Conservation (phyloP, 257 asterid species). For the Capsicum chinense region DNA sequence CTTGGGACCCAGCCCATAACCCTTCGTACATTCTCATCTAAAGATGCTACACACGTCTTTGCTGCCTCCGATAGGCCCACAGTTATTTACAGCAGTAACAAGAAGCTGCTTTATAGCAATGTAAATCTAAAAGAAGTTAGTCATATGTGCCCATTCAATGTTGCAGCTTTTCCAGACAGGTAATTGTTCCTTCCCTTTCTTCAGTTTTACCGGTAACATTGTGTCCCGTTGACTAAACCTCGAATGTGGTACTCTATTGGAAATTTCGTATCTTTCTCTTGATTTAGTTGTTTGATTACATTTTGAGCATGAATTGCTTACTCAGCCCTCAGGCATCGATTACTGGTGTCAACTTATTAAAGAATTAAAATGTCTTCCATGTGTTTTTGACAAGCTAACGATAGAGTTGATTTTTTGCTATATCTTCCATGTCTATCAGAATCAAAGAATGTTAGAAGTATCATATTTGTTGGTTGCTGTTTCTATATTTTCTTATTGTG, state of each 20-base stretch:
- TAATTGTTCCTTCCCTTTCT: conserved; percentile 36
- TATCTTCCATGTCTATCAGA: not conserved
- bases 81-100: conserved; percentile 97
- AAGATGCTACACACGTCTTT: conserved; percentile 91
- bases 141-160: conserved; percentile 97
- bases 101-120: conserved; percentile 93
- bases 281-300: conserved; percentile 3
- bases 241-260: conserved; percentile 12
- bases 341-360: conserved; percentile 12
- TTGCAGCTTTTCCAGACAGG: conserved; percentile 99
- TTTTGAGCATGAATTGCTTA: conserved; percentile 14
- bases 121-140: conserved; percentile 96
- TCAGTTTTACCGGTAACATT: conserved; percentile 21
- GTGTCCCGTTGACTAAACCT: not conserved
- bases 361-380: conserved; percentile 21
- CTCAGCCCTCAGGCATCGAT: conserved; percentile 18
- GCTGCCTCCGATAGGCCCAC: conserved; percentile 99
- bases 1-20: conserved; percentile 96
- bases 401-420: not conserved
- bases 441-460: conserved; percentile 1
- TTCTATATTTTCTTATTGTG: not conserved
- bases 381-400: not conserved
- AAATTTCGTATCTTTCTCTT: not conserved
- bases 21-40: conserved; percentile 94
- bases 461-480: not conserved